Evolutionary conservation across 176 grass and related monocot genomes (phyloP), one percentile per base, ranked within the genome.

Genomic region (Metroxylon sagu): DNA sequence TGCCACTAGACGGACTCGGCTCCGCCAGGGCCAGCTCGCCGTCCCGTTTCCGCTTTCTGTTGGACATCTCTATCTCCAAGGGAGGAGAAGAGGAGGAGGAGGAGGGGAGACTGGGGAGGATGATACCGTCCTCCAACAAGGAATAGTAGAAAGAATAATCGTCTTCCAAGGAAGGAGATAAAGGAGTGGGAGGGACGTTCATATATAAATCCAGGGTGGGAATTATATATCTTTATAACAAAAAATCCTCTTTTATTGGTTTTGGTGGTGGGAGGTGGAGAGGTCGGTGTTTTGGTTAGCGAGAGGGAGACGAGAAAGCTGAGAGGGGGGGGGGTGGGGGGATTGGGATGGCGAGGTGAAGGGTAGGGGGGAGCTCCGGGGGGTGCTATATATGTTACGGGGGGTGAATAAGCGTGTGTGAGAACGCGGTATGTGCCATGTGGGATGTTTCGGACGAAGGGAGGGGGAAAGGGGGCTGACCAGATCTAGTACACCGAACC

Each of bases 111-210:
- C 49, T 12, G 49, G 6, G 4, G 62, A 6, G 19, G 43, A 4
- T 16, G 48, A 10, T n/a, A 6, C 5, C 16, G 19, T 82, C 79
- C 43, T 76, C 19, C 2, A 77, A 69, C 23, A 80, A 16, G 59
- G 77, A 67, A 16, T 48, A 83, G 3, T 59, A 74, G 48, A 29
- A 31, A 21, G 6, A 69, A 62, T 74, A 62, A 2, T 66, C 50
- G 61, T 77, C 69, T 57, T 79, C 84, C 0, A 79, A 70, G 19
- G 67, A 58, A 3, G 70, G 52, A 55, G 61, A 6, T 2, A 50
- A 18, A 54, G 68, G 71, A 52, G 80, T 52, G 26, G 71, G 56
- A 54, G 53, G 69, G 4, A 76, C 60, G 59, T 68, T 82, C 79
- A 82, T 82, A 53, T 28, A 69, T 26, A 68, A 51, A 65, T 79